A percentile compares a stretch with the other conserved stretches of the same genome.
Conservation (phyloP, 805 yeast genomes). For the Lipomyces oligophaga region DNA sequence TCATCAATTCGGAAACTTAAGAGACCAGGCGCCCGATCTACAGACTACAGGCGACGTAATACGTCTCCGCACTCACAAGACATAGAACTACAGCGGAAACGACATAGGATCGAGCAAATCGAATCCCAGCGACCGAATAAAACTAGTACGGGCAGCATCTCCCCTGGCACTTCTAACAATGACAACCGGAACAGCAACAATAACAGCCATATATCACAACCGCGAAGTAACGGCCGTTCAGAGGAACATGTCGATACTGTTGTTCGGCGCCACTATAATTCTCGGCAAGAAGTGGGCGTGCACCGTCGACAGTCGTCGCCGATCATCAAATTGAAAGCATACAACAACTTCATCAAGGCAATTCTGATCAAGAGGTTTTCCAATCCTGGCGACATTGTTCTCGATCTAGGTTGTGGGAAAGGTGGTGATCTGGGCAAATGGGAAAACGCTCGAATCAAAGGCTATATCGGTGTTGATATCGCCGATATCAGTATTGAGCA, state of each 20-base stretch:
- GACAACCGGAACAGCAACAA: neutral
- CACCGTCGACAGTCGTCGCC: conserved; percentile 70
- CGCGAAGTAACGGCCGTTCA: conserved; percentile 1
- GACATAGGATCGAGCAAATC: conserved; percentile 1
- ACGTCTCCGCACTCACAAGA: conserved; percentile 11
- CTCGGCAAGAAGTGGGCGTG: conserved; percentile 63
- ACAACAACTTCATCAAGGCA: conserved; percentile 88
- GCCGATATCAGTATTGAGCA: conserved; percentile 84
- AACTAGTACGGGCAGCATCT: no score
- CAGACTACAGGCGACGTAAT: conserved; percentile 17
- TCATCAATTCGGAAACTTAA: conserved; percentile 29
- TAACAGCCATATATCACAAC: neutral
- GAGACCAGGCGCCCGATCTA: no score
- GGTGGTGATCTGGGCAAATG: conserved; percentile 96
- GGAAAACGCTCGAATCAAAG: conserved; percentile 65
- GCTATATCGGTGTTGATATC: conserved; percentile 86
- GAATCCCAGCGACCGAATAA: conserved; percentile 10
- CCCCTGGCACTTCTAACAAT: neutral
- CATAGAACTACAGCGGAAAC: conserved; percentile 5
- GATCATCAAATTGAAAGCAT: conserved; percentile 78
- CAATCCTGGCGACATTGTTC: conserved; percentile 51
- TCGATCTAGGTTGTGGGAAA: conserved; percentile 95
- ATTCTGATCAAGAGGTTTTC: conserved; percentile 72
- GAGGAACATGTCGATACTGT: conserved; percentile 48
- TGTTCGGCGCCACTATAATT: conserved; percentile 81